Percentiles rank a stretch among this genome's conserved stretches.
phyloP scores from a whole-genome alignment of 1,284 basidiomycete genomes.

The Erythrobasidium hasegawianum region DNA sequence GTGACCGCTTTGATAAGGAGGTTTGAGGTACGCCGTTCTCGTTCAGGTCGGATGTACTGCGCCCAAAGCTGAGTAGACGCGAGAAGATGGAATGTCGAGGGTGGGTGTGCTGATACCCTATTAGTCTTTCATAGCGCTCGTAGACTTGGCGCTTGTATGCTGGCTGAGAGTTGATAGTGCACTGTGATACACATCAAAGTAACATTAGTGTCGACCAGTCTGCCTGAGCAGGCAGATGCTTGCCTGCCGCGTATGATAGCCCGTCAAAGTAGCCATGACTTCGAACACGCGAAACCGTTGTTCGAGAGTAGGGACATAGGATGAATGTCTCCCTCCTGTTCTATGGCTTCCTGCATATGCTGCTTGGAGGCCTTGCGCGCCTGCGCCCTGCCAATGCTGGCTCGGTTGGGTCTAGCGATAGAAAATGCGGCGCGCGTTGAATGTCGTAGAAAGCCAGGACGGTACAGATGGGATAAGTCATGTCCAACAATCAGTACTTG shows the following conservation, averaged over 20 bases:
- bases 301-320: conserved; percentile 51
- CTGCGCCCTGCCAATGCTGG: conserved; percentile 36
- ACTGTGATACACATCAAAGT: conserved; percentile 56
- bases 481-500: background rate
- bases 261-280: conserved; percentile 74
- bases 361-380: conserved; percentile 38
- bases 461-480: background rate
- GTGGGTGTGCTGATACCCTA: conserved; percentile 62
- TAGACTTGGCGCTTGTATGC: conserved; percentile 76
- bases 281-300: conserved; percentile 80
- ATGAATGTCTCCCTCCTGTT: conserved; percentile 40
- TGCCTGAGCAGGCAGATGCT: background rate
- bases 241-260: conserved; percentile 72
- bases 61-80: conserved; percentile 61
- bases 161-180: conserved; percentile 74
- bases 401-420: conserved; percentile 4
- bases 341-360: conserved; percentile 38
- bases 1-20: conserved; percentile 23
- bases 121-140: conserved; percentile 74
- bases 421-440: background rate
- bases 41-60: conserved; percentile 39
- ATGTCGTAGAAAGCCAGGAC: background rate
- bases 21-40: conserved; percentile 41
- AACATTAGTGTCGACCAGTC: background rate
- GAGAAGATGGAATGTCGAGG: conserved; percentile 52